Base-by-base conservation (phyloP, 768 basidiomycete species). In the Suillus brevipes region DNA sequence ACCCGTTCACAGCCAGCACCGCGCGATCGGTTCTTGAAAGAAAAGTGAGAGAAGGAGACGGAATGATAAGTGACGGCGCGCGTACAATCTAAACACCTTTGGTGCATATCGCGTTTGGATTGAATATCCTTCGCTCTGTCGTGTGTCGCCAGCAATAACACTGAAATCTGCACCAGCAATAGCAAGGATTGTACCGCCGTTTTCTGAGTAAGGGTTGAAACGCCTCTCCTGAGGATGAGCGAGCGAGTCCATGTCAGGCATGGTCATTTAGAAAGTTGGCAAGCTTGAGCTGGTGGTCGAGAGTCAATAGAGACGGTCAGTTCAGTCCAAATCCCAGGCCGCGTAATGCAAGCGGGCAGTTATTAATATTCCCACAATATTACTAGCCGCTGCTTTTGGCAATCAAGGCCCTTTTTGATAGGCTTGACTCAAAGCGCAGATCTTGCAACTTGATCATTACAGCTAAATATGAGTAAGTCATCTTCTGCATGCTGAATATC, bases 91-190 rank as follows among this genome's bases (percentile, higher is more conserved):
- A 80, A 95, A 97, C 65, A 98, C 95, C 79, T 98, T 97, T 50
- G 95, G 90, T 9, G 95, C 95, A 77, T 97, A 98, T 77, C 97
- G 85, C 65, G 97, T 97, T 83, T 99, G 97, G 77, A 99, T 99
- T 75, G 82, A 92, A 79, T 93, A 99, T n/a, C 97, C 97, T 75
- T 96, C 92, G 69, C 90, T 94, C 81, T 99, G 97, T 64, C 97
- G 83, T 52, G 97, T 99, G 79, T 99, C 97, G 60, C 95, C 94
- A 6, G 97, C 96, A 72, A 98, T 92, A 75, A 99, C 95, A 66
- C 86, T 86, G 77, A 99, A 99, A 77, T 95, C 92, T 53, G 87
- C 85, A 61, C 97, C 97, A 6, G 96, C 94, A 74, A 99, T 93
- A 73, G 93, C 93, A 71, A 99, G 88, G 79, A 98, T 97, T 23